Evolutionary conservation across 176 grass and related monocot genomes (phyloP).

Genomic region (Rhynchospora pubera): DNA sequence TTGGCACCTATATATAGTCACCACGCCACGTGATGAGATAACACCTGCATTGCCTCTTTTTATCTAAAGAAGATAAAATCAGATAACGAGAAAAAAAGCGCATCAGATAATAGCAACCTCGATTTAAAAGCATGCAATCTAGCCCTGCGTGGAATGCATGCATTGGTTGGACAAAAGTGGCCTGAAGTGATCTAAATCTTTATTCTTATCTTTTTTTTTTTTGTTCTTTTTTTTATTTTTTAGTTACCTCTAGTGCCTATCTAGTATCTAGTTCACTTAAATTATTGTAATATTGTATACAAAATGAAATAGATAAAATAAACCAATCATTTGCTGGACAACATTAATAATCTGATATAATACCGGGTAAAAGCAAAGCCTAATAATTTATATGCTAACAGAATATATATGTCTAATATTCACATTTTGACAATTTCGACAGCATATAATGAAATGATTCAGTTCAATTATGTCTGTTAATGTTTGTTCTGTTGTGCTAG

Average conservation of each 20-base stretch:
- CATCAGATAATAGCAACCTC: constrained; percentile 16
- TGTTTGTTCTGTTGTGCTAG: too few species aligned
- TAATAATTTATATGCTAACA: too few species aligned
- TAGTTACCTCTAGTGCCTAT: background rate
- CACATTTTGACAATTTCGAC: too few species aligned
- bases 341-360: background rate
- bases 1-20: background rate
- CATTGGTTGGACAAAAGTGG: background rate
- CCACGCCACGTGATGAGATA: constrained; percentile 12
- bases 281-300: background rate
- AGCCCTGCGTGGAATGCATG: background rate
- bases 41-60: constrained; percentile 13
- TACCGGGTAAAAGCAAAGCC: background rate
- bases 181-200: background rate
- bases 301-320: background rate
- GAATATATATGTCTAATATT: too few species aligned
- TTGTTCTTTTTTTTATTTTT: background rate
- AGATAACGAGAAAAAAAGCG: constrained; percentile 7
- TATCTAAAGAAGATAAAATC: constrained; percentile 17
- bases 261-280: background rate
- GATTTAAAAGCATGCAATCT: constrained; percentile 7
- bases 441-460: too few species aligned
- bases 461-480: too few species aligned
- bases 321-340: background rate
- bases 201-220: background rate